These are phyloP conservation scores for Areca catechu DNA, from an alignment of 176 grass and related monocot genomes.

Conservation along the genomic window DNA sequence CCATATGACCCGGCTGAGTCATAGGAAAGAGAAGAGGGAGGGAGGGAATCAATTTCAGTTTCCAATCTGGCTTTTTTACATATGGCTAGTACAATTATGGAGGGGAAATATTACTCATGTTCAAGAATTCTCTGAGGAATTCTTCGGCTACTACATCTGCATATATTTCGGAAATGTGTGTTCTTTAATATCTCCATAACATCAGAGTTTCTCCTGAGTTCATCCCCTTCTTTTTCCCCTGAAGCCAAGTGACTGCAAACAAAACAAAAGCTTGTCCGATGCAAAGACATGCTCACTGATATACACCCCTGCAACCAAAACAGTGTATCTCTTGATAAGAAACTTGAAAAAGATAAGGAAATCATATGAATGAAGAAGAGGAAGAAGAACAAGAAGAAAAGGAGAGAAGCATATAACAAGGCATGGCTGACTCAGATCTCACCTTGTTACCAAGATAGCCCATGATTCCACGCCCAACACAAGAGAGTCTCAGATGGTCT, in stretches of 20 bases:
- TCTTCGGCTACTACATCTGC: slow-evolving; percentile 43
- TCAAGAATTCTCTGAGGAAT: slow-evolving; percentile 72
- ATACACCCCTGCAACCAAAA: slow-evolving; percentile 57
- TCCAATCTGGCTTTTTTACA: slow-evolving; percentile 6
- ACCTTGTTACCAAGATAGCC: slow-evolving; percentile 93
- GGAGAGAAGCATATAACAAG: not conserved
- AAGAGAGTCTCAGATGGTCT: slow-evolving; percentile 62
- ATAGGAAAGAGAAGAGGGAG: not conserved
- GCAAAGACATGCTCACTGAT: slow-evolving; percentile 84
- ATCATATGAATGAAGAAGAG: not conserved
- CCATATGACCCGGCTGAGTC: slow-evolving; percentile 65
- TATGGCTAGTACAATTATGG: not conserved
- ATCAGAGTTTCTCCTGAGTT: slow-evolving; percentile 66
- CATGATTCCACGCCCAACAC: slow-evolving; percentile 82
- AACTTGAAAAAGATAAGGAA: not conserved
- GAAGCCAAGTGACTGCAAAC: slow-evolving; percentile 93
- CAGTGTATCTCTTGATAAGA: no score
- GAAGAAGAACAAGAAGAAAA: no score
- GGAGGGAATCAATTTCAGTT: no score
- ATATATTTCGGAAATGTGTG: slow-evolving; percentile 55
- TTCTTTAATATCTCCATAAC: slow-evolving; percentile 80
- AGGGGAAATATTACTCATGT: slow-evolving; percentile 49
- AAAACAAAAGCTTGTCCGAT: slow-evolving; percentile 78
- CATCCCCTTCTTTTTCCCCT: slow-evolving; percentile 95
- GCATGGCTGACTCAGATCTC: not conserved